Evolutionary conservation across 495 filamentous ascomycete genomes (phyloP), one percentile per base, ranked within the genome.

Genomic region (Zalerion maritima): DNA sequence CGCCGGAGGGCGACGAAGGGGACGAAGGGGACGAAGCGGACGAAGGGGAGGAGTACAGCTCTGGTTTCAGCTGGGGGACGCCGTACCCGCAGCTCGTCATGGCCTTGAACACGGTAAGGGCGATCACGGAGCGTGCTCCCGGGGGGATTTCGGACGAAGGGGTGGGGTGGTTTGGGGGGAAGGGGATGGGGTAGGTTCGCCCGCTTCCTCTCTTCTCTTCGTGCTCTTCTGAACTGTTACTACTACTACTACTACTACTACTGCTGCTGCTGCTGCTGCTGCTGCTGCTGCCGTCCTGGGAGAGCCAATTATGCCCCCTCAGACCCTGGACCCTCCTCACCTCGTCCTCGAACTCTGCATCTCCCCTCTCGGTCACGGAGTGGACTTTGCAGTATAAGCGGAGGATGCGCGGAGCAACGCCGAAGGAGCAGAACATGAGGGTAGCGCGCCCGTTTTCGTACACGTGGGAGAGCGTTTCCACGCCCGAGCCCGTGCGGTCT

Each of bases 391-490:
- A 71, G 34, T 71, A 75, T 14, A 72, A 51, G 1, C 74, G 46
- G 44, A 76, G 31, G 40, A 78, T 77, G 30, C 62, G 55, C 14
- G 67, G 74, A 4, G 41, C 46, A 6, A 37, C 31, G 3, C 57
- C 62, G 39, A 77, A 77, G n/a, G 57, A 62, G 45, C 62, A 70
- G 51, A 74, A 75, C 60, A 71, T 66, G 34, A 73, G 40, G 0
- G 68, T 73, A n/a, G 67, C 49, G 4, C 75, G 53, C 8, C 69
- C 69, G 40, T 75, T 78, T 36, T 76, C 72, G 41, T 73, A 71
- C 11, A 69, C 28, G 34, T 75, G 69, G 3, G 49, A 41, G 37
- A 78, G 67, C 1, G 69, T 76, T 46, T 77, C 72, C 38, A 43
- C 52, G 6, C 70, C 71, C n/a, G 64, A 68, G 4, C 72, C 73